Percentiles rank a stretch among this genome's conserved stretches.
phyloP scores from a whole-genome alignment of 768 basidiomycete species.

The Rhodotorula babjevae region DNA sequence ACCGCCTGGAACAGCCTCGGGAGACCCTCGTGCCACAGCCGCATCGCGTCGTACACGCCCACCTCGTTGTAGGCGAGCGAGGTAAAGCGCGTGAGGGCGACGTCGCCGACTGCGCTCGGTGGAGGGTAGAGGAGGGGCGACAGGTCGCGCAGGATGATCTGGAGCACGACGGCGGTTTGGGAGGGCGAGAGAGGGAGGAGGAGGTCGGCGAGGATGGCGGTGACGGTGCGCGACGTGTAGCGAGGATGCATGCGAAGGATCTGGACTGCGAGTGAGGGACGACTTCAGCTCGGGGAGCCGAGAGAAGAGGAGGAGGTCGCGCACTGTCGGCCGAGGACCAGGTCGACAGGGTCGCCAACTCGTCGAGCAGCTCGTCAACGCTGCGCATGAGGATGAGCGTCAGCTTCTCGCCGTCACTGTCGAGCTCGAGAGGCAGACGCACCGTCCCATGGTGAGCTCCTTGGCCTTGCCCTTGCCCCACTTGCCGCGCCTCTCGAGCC shows the following conservation, averaged over 20 bases:
- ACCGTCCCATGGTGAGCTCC: constrained; percentile 11
- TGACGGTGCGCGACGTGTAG: constrained; percentile 46
- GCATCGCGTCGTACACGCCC: constrained; percentile 62
- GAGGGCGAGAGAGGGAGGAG: constrained; percentile 60
- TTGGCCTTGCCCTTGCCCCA: constrained; percentile 45
- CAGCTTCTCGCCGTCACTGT: background rate
- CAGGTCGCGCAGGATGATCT: constrained; percentile 83
- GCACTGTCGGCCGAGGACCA: constrained; percentile 53
- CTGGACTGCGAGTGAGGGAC: constrained; percentile 8
- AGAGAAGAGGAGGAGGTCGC: background rate
- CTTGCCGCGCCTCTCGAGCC: constrained; percentile 44
- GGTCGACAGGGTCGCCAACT: constrained; percentile 63
- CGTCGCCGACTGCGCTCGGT: constrained; percentile 52
- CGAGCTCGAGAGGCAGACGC: background rate
- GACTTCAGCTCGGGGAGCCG: background rate
- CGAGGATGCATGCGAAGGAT: constrained; percentile 43
- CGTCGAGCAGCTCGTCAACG: constrained; percentile 65
- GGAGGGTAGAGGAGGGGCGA: constrained; percentile 72
- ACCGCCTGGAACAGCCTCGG: constrained; percentile 55
- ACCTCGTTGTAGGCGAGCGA: constrained; percentile 57
- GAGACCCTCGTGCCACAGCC: constrained; percentile 65
- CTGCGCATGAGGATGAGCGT: constrained; percentile 47
- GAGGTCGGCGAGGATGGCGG: constrained; percentile 55
- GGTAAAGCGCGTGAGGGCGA: constrained; percentile 58
- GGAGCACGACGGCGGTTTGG: constrained; percentile 67